Evolutionary conservation across 2,329 filamentous ascomycete genomes (phyloP).

Genomic region (Fusarium torulosum): DNA sequence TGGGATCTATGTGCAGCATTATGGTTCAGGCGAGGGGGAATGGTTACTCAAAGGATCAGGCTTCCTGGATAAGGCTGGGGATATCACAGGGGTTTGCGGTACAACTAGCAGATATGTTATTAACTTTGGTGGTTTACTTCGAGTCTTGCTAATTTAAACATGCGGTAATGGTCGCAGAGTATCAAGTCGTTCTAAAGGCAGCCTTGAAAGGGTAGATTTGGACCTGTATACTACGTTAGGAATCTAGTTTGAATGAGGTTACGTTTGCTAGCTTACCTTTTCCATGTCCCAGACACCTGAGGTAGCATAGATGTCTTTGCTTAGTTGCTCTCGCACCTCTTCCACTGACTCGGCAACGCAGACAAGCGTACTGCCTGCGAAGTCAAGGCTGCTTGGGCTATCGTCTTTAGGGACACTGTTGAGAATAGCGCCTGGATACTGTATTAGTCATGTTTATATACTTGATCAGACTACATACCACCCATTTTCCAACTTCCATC

Average conservation of each 20-base stretch:
- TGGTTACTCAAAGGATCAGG: constrained; percentile 6
- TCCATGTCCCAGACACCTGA: constrained; percentile 85
- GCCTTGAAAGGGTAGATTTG: constrained; percentile 65
- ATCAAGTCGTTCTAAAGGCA: constrained; percentile 54
- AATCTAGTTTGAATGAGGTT: background rate
- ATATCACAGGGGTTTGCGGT: constrained; percentile 7
- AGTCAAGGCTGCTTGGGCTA: constrained; percentile 69
- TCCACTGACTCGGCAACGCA: constrained; percentile 75
- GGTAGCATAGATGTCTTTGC: constrained; percentile 78
- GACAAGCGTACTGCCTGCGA: constrained; percentile 80
- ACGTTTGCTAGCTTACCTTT: constrained; percentile 60
- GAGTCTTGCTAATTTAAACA: background rate
- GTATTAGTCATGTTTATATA: background rate
- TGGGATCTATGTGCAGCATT: constrained; percentile 7
- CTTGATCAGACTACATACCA: constrained; percentile 56
- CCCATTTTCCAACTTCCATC: constrained; percentile 73
- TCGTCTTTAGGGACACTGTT: constrained; percentile 74
- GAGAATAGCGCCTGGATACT: constrained; percentile 70
- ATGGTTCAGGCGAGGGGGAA: background rate
- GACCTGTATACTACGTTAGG: constrained; percentile 50
- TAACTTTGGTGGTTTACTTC: background rate
- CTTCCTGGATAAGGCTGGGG: constrained; percentile 14
- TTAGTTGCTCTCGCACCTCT: constrained; percentile 74
- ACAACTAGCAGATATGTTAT: constrained; percentile 13
- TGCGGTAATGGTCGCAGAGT: background rate